phyloP scores from a whole-genome alignment of 768 basidiomycete genomes.

The Termitomyces bulborhizus region DNA sequence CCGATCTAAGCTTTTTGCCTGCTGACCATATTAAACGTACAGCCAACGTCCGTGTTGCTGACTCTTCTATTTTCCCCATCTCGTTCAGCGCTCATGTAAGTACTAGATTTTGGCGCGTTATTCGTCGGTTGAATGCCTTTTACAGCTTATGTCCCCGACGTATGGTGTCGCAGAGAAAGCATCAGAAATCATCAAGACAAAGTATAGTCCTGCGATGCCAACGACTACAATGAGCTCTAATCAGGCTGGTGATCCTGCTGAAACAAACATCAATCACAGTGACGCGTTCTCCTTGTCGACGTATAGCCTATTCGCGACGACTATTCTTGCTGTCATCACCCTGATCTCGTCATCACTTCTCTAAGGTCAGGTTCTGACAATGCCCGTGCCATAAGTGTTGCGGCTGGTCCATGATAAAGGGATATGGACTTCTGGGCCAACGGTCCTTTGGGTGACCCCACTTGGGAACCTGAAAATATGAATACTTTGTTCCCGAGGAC shows the following conservation, averaged over 20 bases:
- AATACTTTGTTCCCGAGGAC: background rate
- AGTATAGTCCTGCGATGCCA: background rate
- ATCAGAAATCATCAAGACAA: constrained; percentile 2
- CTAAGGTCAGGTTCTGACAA: background rate
- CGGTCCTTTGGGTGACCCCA: no score
- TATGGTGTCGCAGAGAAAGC: constrained; percentile 10
- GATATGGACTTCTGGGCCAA: background rate
- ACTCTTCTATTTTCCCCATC: constrained; percentile 20
- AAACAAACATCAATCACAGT: background rate
- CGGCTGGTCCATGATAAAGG: background rate
- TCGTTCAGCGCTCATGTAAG: constrained; percentile 19
- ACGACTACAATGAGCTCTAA: background rate
- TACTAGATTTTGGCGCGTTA: background rate
- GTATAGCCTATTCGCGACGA: background rate
- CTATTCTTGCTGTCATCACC: background rate
- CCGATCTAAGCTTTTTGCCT: background rate
- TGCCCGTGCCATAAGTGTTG: background rate
- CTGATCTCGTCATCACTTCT: background rate
- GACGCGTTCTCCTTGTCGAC: background rate
- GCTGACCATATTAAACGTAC: background rate
- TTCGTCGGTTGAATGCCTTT: background rate
- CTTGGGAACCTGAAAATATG: background rate
- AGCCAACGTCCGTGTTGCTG: constrained; percentile 40
- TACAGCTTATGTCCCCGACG: constrained; percentile 5
- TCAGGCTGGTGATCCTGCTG: background rate